A percentile compares a stretch with the other conserved stretches of the same genome.
Evolutionary conservation across 805 yeast species (phyloP).

Genomic region (Yamadazyma laniorum): DNA sequence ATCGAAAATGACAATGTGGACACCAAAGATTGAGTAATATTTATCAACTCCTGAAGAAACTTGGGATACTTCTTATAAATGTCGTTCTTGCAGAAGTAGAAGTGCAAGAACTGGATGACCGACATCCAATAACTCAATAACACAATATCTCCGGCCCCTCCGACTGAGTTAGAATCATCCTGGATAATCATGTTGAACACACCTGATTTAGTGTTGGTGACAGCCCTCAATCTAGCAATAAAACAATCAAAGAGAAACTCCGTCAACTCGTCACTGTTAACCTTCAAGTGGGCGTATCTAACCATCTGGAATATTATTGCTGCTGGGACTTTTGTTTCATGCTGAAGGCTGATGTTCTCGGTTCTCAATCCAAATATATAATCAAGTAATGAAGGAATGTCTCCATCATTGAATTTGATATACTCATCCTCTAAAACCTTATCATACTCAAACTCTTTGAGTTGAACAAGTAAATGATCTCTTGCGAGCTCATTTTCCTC

Average conservation of each 20-base stretch:
- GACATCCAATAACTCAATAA: slow-evolving; percentile 86
- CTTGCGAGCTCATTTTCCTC: slow-evolving; percentile 30
- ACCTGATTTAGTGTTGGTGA: slow-evolving; percentile 60
- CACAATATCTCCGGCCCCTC: slow-evolving; percentile 61
- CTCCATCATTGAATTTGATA: slow-evolving; percentile 58
- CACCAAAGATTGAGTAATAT: slow-evolving; percentile 56
- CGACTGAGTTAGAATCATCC: slow-evolving; percentile 23
- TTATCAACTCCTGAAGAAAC: slow-evolving; percentile 62
- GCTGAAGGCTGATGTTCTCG: slow-evolving; percentile 35
- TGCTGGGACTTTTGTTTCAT: slow-evolving; percentile 60
- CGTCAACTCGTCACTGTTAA: slow-evolving; percentile 54
- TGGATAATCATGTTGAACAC: slow-evolving; percentile 44
- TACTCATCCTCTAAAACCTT: slow-evolving; percentile 56
- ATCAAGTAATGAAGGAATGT: slow-evolving; percentile 49
- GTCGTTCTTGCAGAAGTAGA: slow-evolving; percentile 67
- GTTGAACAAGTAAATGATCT: slow-evolving; percentile 28
- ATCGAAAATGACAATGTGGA: slow-evolving; percentile 67
- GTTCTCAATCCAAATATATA: slow-evolving; percentile 47
- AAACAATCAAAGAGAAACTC: slow-evolving; percentile 60
- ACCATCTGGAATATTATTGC: slow-evolving; percentile 66
- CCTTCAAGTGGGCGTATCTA: slow-evolving; percentile 62
- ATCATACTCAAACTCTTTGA: slow-evolving; percentile 54
- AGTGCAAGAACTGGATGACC: slow-evolving; percentile 70
- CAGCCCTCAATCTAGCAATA: slow-evolving; percentile 58
- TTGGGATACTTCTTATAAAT: slow-evolving; percentile 55